Evolutionary conservation across 108 stramenopile genomes (phyloP).

Genomic region (Parietichytrium sp.): DNA sequence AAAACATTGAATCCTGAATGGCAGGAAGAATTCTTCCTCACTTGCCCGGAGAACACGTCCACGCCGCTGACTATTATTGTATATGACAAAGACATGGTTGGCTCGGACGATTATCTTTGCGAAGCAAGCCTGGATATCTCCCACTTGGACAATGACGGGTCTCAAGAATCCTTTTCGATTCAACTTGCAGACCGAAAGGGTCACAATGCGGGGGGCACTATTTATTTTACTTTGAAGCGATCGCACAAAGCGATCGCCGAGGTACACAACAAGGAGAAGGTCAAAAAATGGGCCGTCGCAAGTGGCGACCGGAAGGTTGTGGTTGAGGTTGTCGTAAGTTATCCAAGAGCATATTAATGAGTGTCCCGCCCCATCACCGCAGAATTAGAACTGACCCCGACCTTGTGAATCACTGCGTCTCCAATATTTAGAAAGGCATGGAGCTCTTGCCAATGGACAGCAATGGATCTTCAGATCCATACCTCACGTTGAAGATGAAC

Average conservation of each 20-base stretch:
- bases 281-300: neutral
- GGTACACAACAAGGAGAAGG: neutral
- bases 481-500: neutral
- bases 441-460: neutral
- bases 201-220: too few relatives aligned
- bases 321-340: neutral
- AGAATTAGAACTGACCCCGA: too few relatives aligned
- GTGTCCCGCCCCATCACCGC: too few relatives aligned
- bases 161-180: too few relatives aligned
- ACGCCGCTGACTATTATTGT: neutral
- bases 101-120: neutral
- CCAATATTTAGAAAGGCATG: neutral
- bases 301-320: constrained; percentile 29
- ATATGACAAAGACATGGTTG: neutral
- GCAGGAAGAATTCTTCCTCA: constrained; percentile 18
- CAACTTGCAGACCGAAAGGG: too few relatives aligned
- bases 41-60: neutral
- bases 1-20: neutral
- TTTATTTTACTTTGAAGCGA: too few relatives aligned
- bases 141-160: too few relatives aligned
- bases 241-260: too few relatives aligned
- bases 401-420: too few relatives aligned
- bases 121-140: neutral
- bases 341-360: too few relatives aligned
- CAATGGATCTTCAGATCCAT: constrained; percentile 18